Base-by-base conservation (phyloP, 768 basidiomycete genomes). In the Amylocystis lapponica region DNA sequence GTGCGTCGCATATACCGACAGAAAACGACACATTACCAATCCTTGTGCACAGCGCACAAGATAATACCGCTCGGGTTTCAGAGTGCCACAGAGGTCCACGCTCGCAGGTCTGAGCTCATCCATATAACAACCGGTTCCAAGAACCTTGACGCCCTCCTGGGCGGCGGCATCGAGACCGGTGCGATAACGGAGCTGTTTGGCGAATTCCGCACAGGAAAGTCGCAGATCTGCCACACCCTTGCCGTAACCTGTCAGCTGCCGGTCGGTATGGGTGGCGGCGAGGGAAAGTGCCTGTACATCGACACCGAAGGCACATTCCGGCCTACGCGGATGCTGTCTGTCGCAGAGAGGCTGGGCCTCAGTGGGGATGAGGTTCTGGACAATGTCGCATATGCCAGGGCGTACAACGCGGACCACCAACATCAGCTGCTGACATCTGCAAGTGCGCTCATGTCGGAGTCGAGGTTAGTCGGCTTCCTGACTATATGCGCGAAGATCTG, bases 281-380 rank as follows among this genome's bases (percentile, higher is more conserved):
- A 99, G 66, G 96, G 96, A 29, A 99, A 99, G 67, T 97, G 95
- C 59, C 70, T 99, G 34, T 99, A 96, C 65, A 97, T 99, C 66
- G 96, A 99, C 63, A 98, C 96, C 0, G 96, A 99, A 59, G 95
- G 95, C 21, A 99, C 96, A 8, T 99, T 99, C 72, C 92, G 96
- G 54, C 96, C 96, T 17, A 88, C 89, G 31, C 86, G 96, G 41
- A 72, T 98, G 34, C 76, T 98, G 27, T 92, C 95, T 1, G 90
- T 94, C 10, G 95, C 96, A 3, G 94, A 96, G 66, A 75, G 96
- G 39, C 94, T 84, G 60, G 96, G 96, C n/a, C 71, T 99, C 53
- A 95, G 91, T 52, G 94, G 93, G 36, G 95, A 99, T 63, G 95
- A 97, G 63, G 96, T 98, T 0, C 69, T 98, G 50, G 96, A 99